Base-by-base conservation (phyloP, 768 basidiomycete species). In the Mycena polygramma region DNA sequence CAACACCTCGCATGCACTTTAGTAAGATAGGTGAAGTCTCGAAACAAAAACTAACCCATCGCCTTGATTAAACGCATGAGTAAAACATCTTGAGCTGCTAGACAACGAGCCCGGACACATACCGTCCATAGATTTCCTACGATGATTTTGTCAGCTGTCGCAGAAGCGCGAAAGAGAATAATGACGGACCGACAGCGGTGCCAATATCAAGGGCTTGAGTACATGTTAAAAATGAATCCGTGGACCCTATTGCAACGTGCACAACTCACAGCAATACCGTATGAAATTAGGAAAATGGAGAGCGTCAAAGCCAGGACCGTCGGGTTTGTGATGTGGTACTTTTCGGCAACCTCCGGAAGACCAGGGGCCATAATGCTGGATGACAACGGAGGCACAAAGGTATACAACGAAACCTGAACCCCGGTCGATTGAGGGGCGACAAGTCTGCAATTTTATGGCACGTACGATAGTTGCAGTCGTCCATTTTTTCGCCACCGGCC, bases 241-340 rank as follows among this genome's bases (percentile, higher is more conserved):
- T 19, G 4, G 2, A 7, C 13, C 13, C 7, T 39, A 17, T 11
- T 45, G 7, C 13, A 37, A 71, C 78, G 66, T 87, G 75, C 80
- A 13, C 88, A 85, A 14, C 89, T 87, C 66, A 87, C 89, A 73
- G 89, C 91, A 19, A 92, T 75, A 14, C 89, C 91, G 75, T 88
- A 91, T 0, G 92, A 88, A 0, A 91, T 75, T 49, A 93, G 79
- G 77, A 90, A 92, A 19, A 92, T 85, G 72, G 88, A 89, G 57
- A 93, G 79, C 1, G 88, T 90, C 79, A 92, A 76, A 4, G 86
- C 88, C 14, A 85, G 65, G 4, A 89, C 72, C 0, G 90, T 89
- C 46, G 85, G 76, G 76, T 77, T 87, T 0, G 83, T 85, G 63
- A 92, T 88, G 26, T 79, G 71, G 69, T 87, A 91, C 73, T 83